phyloP scores from a whole-genome alignment of 495 filamentous ascomycete species.

The Xylaria bambusicola region DNA sequence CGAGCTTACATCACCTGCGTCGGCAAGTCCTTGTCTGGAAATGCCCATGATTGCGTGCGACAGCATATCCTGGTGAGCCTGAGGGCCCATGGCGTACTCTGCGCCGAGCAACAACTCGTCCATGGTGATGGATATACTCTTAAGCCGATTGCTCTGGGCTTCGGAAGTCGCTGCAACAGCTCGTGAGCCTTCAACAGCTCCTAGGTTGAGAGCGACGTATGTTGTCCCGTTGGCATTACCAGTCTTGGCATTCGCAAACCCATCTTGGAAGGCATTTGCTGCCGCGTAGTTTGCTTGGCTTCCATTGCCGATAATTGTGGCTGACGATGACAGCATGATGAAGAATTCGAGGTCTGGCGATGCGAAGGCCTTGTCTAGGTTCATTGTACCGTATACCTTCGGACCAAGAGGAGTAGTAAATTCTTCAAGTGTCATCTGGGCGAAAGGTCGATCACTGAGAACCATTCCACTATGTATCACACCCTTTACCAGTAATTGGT shows the following conservation, averaged over 20 bases:
- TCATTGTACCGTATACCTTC: constrained; percentile 44
- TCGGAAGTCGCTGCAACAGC: background rate
- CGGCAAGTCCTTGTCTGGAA: constrained; percentile 6
- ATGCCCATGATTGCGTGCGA: constrained; percentile 19
- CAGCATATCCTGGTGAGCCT: constrained; percentile 9
- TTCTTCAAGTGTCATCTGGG: constrained; percentile 40
- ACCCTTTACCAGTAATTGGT: constrained; percentile 47
- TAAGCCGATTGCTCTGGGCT: constrained; percentile 10
- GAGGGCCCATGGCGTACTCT: constrained; percentile 17
- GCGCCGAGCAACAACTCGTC: constrained; percentile 9
- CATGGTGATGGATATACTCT: constrained; percentile 5
- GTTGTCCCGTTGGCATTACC: background rate
- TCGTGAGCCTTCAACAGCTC: constrained; percentile 15
- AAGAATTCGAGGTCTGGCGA: constrained; percentile 55
- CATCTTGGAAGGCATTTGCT: constrained; percentile 54
- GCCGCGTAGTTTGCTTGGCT: constrained; percentile 57
- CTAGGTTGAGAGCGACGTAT: constrained; percentile 12
- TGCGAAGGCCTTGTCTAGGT: constrained; percentile 48
- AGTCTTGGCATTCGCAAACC: constrained; percentile 27
- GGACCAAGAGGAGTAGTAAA: constrained; percentile 37
- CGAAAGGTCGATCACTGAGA: constrained; percentile 40
- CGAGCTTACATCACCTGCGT: constrained; percentile 4
- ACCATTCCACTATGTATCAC: constrained; percentile 42
- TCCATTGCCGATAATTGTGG: constrained; percentile 47
- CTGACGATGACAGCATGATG: constrained; percentile 52